Conservation (phyloP, 73 alveolate genomes). For the Paramecium tetraurelia region DNA sequence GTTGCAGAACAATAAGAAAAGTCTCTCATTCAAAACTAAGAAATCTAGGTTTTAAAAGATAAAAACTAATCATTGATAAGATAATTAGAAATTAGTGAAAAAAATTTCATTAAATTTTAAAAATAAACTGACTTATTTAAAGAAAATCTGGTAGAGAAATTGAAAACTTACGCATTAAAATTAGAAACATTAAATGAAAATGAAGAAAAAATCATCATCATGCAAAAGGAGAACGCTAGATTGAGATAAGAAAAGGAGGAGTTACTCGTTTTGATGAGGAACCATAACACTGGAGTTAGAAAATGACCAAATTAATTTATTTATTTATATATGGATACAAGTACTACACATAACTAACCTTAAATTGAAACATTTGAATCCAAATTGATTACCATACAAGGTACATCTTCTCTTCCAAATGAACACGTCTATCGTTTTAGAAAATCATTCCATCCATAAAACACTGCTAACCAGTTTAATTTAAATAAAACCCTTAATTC, state of each 20-base stretch:
- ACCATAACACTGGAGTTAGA: neutral
- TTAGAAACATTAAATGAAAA: neutral
- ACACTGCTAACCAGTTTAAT: neutral
- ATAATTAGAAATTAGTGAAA: constrained; percentile 10
- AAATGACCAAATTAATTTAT: neutral
- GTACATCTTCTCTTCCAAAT: neutral
- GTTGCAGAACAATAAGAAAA: neutral
- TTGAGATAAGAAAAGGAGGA: constrained; percentile 45
- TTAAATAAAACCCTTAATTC: neutral
- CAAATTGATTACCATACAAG: neutral
- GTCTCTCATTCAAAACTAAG: neutral
- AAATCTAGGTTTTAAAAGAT: neutral
- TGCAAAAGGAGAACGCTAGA: neutral
- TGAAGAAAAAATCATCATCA: neutral
- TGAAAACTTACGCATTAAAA: neutral
- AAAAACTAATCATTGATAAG: neutral
- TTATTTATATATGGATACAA: constrained; percentile 3
- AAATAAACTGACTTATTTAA: constrained; percentile 37
- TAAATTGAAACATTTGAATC: neutral
- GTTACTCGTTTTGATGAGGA: neutral
- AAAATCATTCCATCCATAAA: neutral
- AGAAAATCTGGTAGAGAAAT: constrained; percentile 9
- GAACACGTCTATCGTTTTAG: neutral
- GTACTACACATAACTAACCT: neutral
- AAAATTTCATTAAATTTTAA: neutral